Base-by-base conservation (phyloP, 2,329 filamentous ascomycete genomes). In the Colletotrichum horii region DNA sequence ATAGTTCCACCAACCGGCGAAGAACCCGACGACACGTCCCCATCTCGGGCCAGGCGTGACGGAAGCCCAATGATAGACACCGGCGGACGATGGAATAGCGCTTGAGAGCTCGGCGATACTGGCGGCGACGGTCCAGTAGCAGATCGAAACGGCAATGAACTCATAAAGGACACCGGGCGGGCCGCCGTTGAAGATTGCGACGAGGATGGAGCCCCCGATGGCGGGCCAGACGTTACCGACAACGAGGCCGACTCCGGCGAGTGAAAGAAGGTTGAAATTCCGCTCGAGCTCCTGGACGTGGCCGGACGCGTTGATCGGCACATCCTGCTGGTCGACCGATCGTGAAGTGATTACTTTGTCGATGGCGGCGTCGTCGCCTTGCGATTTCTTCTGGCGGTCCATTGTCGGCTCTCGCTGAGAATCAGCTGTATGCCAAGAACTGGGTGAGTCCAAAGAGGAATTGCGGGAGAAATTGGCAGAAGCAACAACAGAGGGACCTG, bases 141-240 rank as follows among this genome's bases (percentile, higher is more conserved):
- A 91, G 65, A 85, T 74, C 6, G 85, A 86, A 0, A 87, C 85
- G 38, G 80, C 80, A 71, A 88, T 80, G 79, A 93, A 92, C 83
- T 93, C 91, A 82, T 92, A 93, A 3, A 93, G 83, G 1, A 92
- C 89, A 16, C 91, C 91, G 0, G 91, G 89, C 1, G 91, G 89
- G 0, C 92, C 92, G 76, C 92, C 92, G 82, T 93, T 93, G 79
- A 86, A 88, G 75, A 92, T 87, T 26, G 90, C 89, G 58, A 88
- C 84, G 16, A 87, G 85, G 68, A 85, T 85, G 12, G 85, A 85
- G 28, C 86, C 86, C 22, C 86, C 86, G 12, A 87, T 84, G 6
- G 85, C 85, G 1, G 84, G 83, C 87, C 87, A 87, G 28, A 85
- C 83, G 56, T 86, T 88, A 8, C 86, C 86, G 24, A 86, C 83